Evolutionary conservation across 2,329 filamentous ascomycete species (phyloP), one percentile per base, ranked within the genome.

Genomic region (Balansia obtecta): DNA sequence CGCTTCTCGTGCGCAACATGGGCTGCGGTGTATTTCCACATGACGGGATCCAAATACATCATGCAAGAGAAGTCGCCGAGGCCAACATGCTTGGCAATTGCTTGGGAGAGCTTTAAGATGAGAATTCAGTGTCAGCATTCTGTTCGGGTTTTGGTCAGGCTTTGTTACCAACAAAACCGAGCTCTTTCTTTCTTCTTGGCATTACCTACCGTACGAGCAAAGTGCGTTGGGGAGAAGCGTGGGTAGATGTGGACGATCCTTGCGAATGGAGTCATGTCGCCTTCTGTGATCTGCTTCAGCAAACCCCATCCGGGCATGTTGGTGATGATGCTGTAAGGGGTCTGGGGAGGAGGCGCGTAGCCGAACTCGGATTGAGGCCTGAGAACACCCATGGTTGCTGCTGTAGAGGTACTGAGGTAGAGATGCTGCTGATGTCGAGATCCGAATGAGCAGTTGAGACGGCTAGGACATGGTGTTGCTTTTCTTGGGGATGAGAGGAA

Each of bases 341-440:
- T 68, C 47, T 73, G 65, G 1, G 73, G 73, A 1, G 73, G 72
- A 3, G 73, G 59, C 15, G 71, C 73, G 51, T 71, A 63, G 13
- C 72, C 73, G 38, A 71, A 65, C 18, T 66, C 61, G 15, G 68
- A 62, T 5, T 70, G 64, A 0, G 68, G 61, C 40, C 62, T 61
- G 20, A 69, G 63, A 20, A 68, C 54, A n/a, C 64, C 60, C 67
- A 69, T 69, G 53, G 20, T 57, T 13, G 38, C 27, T 13, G 13
- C 27, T 1, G 27, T 27, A 27, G 32, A 18, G 10, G 22, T 46
- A 16, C 12, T 16, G 18, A n/a, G n/a, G n/a, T n/a, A 27, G 32
- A 18, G 10, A 22, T 46, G 32, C 12, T 16, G 18, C 16, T 22
- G 16, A 11, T 6, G 15, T 37, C 11, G 34, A 37, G 34, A 37